These are phyloP conservation scores for Arabidopsis arenosa DNA, from an alignment of 345 rosid species.

Conservation along the genomic window DNA sequence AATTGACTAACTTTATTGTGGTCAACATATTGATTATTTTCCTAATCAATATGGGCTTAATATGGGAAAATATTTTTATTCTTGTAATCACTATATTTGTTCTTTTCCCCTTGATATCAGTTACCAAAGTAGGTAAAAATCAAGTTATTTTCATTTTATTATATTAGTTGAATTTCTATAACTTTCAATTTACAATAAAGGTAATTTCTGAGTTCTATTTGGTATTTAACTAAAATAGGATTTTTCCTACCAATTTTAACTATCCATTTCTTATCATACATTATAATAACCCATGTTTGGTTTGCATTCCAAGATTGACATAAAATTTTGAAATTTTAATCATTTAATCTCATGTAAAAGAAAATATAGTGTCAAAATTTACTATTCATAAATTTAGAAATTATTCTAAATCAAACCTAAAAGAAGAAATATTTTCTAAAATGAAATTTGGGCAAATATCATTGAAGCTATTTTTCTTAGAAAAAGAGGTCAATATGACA, in stretches of 20 bases:
- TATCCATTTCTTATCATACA: not conserved
- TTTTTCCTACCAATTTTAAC: no score
- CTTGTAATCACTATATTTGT: not conserved
- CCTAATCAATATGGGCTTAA: not conserved
- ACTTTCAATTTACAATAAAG: not conserved
- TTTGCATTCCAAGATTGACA: not conserved
- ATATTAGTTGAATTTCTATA: not conserved
- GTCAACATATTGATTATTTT: constrained; percentile 5
- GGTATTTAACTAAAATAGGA: no score
- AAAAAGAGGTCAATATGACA: no score
- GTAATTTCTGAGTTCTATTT: not conserved
- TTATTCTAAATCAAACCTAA: not conserved
- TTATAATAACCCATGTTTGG: not conserved
- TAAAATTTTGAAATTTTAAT: not conserved
- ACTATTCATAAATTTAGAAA: not conserved
- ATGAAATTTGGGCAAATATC: no score
- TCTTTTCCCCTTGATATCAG: not conserved
- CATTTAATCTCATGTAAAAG: not conserved
- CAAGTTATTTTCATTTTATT: no score
- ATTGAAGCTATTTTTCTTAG: no score
- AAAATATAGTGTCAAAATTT: not conserved
- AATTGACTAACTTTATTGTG: not conserved
- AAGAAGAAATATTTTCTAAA: not conserved
- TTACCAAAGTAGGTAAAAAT: not conserved
- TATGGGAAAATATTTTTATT: not conserved